Evolutionary conservation across 495 filamentous ascomycete genomes (phyloP).

Genomic region (Articulospora tetracladia): DNA sequence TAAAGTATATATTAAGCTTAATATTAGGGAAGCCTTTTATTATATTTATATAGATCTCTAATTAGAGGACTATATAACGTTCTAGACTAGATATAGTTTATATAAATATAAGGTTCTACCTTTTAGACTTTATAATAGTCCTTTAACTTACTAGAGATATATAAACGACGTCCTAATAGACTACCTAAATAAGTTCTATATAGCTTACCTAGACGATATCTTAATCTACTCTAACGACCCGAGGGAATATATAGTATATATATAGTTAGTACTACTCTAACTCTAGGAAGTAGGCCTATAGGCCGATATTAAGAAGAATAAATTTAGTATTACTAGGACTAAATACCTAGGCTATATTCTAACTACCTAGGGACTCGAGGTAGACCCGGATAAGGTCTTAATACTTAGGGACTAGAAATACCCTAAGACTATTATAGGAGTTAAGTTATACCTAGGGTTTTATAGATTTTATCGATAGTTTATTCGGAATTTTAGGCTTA

Average conservation of each 20-base stretch:
- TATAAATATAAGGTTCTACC: conserved; percentile 31
- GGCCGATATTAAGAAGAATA: no score
- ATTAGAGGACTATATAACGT: conserved; percentile 33
- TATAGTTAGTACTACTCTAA: conserved; percentile 3
- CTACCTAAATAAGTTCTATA: conserved; percentile 23
- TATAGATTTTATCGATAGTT: conserved; percentile 19
- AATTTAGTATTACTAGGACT: no score
- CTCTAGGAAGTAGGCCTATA: no score
- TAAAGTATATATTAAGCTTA: conserved; percentile 41
- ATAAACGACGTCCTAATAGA: conserved; percentile 27
- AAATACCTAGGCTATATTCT: conserved; percentile 29
- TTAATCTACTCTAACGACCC: conserved; percentile 27
- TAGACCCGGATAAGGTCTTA: conserved; percentile 12
- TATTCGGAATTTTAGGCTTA: conserved; percentile 13
- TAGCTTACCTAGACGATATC: conserved; percentile 33
- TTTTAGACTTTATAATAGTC: conserved; percentile 29
- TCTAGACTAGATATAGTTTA: conserved; percentile 23
- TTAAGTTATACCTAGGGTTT: conserved; percentile 18
- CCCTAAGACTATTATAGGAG: neutral
- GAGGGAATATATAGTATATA: conserved; percentile 28
- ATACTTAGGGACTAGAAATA: conserved; percentile 19
- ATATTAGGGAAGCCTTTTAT: conserved; percentile 39
- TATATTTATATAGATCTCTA: conserved; percentile 28
- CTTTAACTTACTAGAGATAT: conserved; percentile 25
- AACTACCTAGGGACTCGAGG: conserved; percentile 16